Base-by-base conservation (phyloP, 1,284 basidiomycete genomes). In the Cutaneotrichosporon dermatis region DNA sequence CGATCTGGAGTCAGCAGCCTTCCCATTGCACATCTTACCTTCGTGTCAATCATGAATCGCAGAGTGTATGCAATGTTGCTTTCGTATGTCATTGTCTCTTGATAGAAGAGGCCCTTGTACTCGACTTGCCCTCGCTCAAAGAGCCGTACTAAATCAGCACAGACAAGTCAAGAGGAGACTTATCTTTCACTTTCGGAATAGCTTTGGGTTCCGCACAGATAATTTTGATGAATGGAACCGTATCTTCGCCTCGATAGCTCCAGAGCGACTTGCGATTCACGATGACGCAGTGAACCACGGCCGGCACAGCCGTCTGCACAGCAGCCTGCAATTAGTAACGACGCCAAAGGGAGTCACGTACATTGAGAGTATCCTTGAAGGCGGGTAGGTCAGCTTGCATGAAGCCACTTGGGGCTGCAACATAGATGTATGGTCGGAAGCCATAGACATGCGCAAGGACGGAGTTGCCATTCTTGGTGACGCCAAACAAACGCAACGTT, bases 1-100 rank as follows among this genome's bases (percentile, higher is more conserved):
- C 87, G 25, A 97, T 85, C 90, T 94, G 64, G 6, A 13, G 46
- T 37, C 12, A 34, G 4, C 16, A 39, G 15, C 34, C 35, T 9
- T 8, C 16, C 3, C 40, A 25, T 2, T 6, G 25, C 13, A 41
- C 16, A 34, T 34, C 75, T 48, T 41, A 90, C 92, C 81, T 91
- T 87, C 4, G 90, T 89, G 70, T 97, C 94, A 63, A 97, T 92
- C 93, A 97, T 97, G 76, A 96, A 97, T 4, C 94, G 86, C 49
- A 97, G 79, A 1, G 84, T 86, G 70, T 90, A 97, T 0, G 85
- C 84, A 57, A 97, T 89, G 71, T 97, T 96, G 72, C 92, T 95
- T 76, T 97, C 93, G 66, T 83, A 97, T 0, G 93, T 96, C 46
- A 85, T 69, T n/a, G 79, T 65, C 52, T 78, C 77, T 4, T 78